A percentile compares a stretch with the other conserved stretches of the same genome.
Evolutionary conservation across 306 rosid species (phyloP).

Genomic region (Cucurbita ficifolia): DNA sequence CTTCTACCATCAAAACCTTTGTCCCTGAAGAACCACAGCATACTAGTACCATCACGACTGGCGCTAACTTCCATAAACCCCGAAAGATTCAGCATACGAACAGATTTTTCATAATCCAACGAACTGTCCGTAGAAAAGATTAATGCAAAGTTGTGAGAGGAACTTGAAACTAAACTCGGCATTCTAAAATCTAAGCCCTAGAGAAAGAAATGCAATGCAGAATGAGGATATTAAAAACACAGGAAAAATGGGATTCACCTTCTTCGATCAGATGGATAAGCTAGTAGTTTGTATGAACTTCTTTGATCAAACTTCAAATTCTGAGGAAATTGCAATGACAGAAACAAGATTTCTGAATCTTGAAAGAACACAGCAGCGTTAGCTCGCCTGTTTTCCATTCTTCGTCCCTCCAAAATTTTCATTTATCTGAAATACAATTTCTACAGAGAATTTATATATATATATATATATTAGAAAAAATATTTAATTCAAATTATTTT

Average conservation of each 20-base stretch:
- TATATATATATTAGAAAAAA: too few relatives aligned
- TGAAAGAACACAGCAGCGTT: neutral
- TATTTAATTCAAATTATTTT: too few relatives aligned
- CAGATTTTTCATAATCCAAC: neutral
- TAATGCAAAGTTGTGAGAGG: neutral
- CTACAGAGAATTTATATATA: too few relatives aligned
- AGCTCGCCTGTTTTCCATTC: too few relatives aligned
- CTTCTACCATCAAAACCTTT: conserved; percentile 75
- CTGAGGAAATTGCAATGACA: neutral
- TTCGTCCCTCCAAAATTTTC: too few relatives aligned
- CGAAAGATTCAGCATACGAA: conserved; percentile 10
- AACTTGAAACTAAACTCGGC: neutral
- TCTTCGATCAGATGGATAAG: neutral
- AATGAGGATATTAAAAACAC: neutral
- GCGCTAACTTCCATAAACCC: conserved; percentile 36
- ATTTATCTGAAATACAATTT: too few relatives aligned
- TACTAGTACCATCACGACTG: conserved; percentile 33
- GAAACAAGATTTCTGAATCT: neutral
- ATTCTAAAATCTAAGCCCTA: neutral
- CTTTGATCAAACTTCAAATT: neutral
- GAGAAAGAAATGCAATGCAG: neutral
- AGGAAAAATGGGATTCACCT: neutral
- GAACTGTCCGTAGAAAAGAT: neutral
- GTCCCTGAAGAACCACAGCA: conserved; percentile 88
- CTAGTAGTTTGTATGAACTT: neutral